phyloP scores from a whole-genome alignment of 1,139 yeast genomes.

The Sugiyamaella pinicola region DNA sequence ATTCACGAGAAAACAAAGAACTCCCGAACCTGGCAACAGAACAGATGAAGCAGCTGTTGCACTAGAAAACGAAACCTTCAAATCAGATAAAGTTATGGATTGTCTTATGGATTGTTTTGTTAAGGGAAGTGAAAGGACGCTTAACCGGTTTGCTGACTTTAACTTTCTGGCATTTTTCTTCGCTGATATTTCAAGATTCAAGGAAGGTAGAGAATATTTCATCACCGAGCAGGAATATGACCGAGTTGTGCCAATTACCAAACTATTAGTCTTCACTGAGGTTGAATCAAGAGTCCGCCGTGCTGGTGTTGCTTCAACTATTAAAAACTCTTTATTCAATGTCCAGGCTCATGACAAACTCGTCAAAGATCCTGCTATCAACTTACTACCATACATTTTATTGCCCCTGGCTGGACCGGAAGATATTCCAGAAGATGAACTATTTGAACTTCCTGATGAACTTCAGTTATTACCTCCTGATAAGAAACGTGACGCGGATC shows the following conservation, averaged over 20 bases:
- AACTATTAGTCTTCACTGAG: constrained; percentile 81
- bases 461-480: constrained; percentile 78
- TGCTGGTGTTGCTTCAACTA: constrained; percentile 91
- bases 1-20: constrained; percentile 41
- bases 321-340: constrained; percentile 87
- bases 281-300: constrained; percentile 78
- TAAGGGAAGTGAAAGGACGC: constrained; percentile 71
- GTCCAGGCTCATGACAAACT: constrained; percentile 64
- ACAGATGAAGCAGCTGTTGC: constrained; percentile 11
- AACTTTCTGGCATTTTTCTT: constrained; percentile 88
- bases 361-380: constrained; percentile 62
- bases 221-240: constrained; percentile 71
- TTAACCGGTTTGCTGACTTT: constrained; percentile 71
- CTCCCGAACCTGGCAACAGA: constrained; percentile 9
- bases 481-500: constrained; percentile 72
- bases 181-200: constrained; percentile 81
- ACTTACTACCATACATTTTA: constrained; percentile 77
- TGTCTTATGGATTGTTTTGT: constrained; percentile 90
- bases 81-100: constrained; percentile 65
- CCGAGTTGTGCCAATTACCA: constrained; percentile 75
- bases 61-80: constrained; percentile 29
- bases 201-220: constrained; percentile 74
- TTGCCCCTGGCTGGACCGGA: constrained; percentile 86
- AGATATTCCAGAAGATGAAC: constrained; percentile 76
- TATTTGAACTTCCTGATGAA: constrained; percentile 86